Evolutionary conservation across 2,329 filamentous ascomycete species (phyloP).

Genomic region (Aspergillus versicolor): DNA sequence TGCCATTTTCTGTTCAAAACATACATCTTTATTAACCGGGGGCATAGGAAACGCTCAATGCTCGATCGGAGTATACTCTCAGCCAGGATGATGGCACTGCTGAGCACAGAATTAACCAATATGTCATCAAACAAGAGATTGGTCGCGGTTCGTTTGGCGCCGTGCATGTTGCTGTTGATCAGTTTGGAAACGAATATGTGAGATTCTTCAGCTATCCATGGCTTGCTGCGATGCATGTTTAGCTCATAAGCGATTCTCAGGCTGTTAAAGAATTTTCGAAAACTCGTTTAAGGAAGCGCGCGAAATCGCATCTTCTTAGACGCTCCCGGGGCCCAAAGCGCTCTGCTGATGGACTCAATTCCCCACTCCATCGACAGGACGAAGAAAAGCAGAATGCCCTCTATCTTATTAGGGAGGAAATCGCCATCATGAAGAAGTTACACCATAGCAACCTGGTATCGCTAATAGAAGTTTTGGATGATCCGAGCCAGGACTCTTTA

Average conservation of each 20-base stretch:
- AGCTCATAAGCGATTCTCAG: conserved; percentile 46
- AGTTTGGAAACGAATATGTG: conserved; percentile 91
- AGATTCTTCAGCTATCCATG: conserved; percentile 33
- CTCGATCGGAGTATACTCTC: conserved; percentile 79
- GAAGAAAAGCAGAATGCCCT: conserved; percentile 68
- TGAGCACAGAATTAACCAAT: conserved; percentile 91
- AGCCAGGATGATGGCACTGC: conserved; percentile 78
- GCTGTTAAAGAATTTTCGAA: conserved; percentile 99
- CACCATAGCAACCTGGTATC: conserved; percentile 93
- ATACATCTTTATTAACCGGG: conserved; percentile 5
- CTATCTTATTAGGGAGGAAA: conserved; percentile 89
- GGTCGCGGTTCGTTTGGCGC: conserved; percentile 94
- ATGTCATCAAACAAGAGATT: conserved; percentile 90
- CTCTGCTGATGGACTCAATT: conserved; percentile 60
- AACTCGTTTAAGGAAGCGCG: conserved; percentile 79
- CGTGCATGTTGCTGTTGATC: conserved; percentile 85
- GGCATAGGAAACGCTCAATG: conserved; percentile 81
- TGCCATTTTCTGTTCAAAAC: neutral
- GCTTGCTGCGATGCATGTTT: neutral
- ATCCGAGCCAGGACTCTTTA: conserved; percentile 89
- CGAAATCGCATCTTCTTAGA: conserved; percentile 82
- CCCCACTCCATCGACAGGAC: conserved; percentile 61
- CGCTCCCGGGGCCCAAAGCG: conserved; percentile 56
- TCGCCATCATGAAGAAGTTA: conserved; percentile 98
- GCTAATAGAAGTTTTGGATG: conserved; percentile 90